Percentiles rank a stretch among this genome's conserved stretches.
Evolutionary conservation across 2,329 filamentous ascomycete species (phyloP).

Genomic region (Xylariaceae sp.): DNA sequence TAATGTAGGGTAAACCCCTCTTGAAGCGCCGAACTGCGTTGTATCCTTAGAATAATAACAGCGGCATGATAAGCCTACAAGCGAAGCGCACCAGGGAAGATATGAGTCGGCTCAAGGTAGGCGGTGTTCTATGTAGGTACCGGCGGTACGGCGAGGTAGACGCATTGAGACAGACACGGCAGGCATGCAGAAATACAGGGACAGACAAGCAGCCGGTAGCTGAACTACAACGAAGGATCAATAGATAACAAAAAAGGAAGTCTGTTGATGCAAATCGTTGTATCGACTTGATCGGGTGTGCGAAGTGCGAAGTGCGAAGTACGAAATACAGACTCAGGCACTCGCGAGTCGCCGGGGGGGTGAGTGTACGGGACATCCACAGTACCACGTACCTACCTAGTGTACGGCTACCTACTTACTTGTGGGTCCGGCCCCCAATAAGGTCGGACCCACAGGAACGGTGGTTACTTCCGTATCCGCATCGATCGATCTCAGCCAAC

Average conservation of each 20-base stretch:
- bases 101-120: slow-evolving; percentile 6
- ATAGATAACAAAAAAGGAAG: not conserved
- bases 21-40: slow-evolving; percentile 1
- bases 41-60: not conserved
- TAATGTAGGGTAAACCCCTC: not conserved
- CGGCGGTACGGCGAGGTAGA: slow-evolving; percentile 2
- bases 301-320: not conserved
- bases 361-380: too few relatives aligned
- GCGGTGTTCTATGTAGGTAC: not conserved
- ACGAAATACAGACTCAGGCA: too few relatives aligned
- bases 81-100: not conserved
- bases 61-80: slow-evolving; percentile 7
- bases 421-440: too few relatives aligned
- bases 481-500: too few relatives aligned
- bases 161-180: not conserved
- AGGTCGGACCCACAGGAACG: too few relatives aligned
- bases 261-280: not conserved
- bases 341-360: too few relatives aligned
- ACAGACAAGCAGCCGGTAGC: not conserved
- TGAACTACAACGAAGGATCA: not conserved
- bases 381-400: not conserved
- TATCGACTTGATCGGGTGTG: not conserved
- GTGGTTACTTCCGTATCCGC: too few relatives aligned
- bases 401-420: not conserved
- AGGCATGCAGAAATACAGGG: not conserved